Conservation (phyloP, 2,329 filamentous ascomycete genomes). For the Byssochlamys sp. region DNA sequence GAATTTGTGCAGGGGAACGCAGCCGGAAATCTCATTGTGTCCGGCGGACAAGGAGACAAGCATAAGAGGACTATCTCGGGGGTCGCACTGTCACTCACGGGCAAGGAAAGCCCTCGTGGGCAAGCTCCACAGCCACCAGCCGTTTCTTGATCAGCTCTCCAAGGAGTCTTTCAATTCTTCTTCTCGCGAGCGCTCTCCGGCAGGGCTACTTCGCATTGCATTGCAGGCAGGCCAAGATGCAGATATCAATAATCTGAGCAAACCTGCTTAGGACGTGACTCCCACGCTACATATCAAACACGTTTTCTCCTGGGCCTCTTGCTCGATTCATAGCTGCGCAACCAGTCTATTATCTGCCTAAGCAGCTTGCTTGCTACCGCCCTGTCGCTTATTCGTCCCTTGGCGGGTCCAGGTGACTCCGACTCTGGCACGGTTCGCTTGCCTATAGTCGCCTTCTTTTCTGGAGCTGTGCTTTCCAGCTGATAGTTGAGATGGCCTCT, state of each 20-base stretch:
- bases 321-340: conserved; percentile 20
- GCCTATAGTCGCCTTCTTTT: conserved; percentile 15
- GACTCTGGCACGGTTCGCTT: conserved; percentile 23
- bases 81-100: neutral
- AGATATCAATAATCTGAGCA: conserved; percentile 31
- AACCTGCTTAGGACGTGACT: conserved; percentile 33
- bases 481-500: conserved; percentile 30
- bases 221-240: conserved; percentile 35
- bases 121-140: conserved; percentile 6
- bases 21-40: conserved; percentile 14
- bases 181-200: conserved; percentile 29
- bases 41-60: neutral
- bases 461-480: conserved; percentile 23
- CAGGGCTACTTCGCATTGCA: conserved; percentile 32
- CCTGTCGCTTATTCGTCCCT: conserved; percentile 24
- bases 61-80: neutral
- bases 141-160: neutral
- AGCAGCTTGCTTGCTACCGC: conserved; percentile 16
- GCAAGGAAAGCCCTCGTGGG: neutral
- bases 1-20: neutral
- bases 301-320: conserved; percentile 20
- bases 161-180: conserved; percentile 9
- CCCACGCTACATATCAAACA: conserved; percentile 19
- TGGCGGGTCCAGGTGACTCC: conserved; percentile 32
- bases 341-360: conserved; percentile 17